Conservation (phyloP, 2,329 filamentous ascomycete genomes). For the Aspergillus tubingensis region DNA sequence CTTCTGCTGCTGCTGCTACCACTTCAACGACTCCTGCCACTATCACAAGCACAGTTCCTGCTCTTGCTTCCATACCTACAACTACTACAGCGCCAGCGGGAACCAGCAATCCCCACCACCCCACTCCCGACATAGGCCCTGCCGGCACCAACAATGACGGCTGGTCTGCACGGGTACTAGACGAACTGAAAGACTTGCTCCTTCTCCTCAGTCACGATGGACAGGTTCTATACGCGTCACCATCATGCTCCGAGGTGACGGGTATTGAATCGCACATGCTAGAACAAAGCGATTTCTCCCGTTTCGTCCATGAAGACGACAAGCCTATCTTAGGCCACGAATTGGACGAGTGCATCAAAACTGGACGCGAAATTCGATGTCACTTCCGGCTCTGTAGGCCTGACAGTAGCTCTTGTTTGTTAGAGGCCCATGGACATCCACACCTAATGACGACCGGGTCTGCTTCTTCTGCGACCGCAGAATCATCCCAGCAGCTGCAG, state of each 20-base stretch:
- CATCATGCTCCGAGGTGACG: constrained; percentile 71
- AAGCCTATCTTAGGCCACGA: constrained; percentile 79
- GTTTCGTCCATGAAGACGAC: constrained; percentile 85
- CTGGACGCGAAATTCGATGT: constrained; percentile 74
- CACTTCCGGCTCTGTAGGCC: constrained; percentile 82
- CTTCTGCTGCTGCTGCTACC: neutral
- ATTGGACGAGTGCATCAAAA: constrained; percentile 84
- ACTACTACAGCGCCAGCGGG: neutral
- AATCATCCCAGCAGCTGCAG: constrained; percentile 53
- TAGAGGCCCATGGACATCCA: constrained; percentile 90
- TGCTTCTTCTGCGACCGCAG: neutral
- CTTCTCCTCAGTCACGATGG: constrained; percentile 85
- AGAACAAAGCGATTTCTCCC: constrained; percentile 72
- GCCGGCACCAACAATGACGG: neutral
- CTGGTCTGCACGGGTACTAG: constrained; percentile 86
- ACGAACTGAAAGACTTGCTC: constrained; percentile 85
- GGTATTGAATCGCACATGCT: constrained; percentile 74
- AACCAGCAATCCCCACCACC: neutral
- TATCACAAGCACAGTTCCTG: too few species aligned
- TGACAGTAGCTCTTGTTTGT: constrained; percentile 73
- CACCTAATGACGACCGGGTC: constrained; percentile 62
- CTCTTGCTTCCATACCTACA: neutral
- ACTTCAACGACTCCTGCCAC: too few species aligned
- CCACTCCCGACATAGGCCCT: neutral
- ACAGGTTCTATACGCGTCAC: constrained; percentile 81